Evolutionary conservation across 2,329 filamentous ascomycete species (phyloP), one percentile per base, ranked within the genome.

Genomic region (Shiraia bambusicola): DNA sequence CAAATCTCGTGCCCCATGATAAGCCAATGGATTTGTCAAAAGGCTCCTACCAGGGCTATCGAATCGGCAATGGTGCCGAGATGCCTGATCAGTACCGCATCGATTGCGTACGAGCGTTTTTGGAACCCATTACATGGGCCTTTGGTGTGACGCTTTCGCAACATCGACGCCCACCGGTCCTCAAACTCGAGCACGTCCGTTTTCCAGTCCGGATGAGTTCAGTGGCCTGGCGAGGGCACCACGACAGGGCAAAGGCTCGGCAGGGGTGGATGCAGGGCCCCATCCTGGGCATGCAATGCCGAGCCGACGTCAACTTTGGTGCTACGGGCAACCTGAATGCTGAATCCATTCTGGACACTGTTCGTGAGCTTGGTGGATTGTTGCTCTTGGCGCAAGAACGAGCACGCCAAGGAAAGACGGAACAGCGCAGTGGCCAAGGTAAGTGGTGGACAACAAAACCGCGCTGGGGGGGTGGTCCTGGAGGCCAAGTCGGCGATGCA

Each of bases 371-470:
- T 3, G 80, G 78, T 4, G 76, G 73, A 2, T 67, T 83, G 62
- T 65, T 84, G 11, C 68, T 80, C 14, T 59, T 82, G 2, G 81
- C 81, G 1, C 79, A 84, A 59, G 80, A 84, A 59, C 73, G 81
- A 27, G 72, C 72, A n/a, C 71, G 80, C 37, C 73, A 83, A 54
- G 80, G 78, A 1, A 70, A 66, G 38, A 56, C 56, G 2, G 77
- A 81, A 51, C 58, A 64, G 34, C 72, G 65, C 37, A 72, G 77
- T 3, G 78, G 79, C 1, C 74, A 79, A 50, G 77, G 76, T 3
- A 74, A 79, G 54, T 84, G 81, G 81, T 84, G 79, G 78, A 77
- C 79, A 2, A 73, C 67, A 2, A 71, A 66, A 37, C 73, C 76
- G 17, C 72, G 81, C 38, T 83, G 79, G 73, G 80, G 81, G 37